Evolutionary conservation across 1,139 yeast genomes (phyloP).

Genomic region (Candida sp.): DNA sequence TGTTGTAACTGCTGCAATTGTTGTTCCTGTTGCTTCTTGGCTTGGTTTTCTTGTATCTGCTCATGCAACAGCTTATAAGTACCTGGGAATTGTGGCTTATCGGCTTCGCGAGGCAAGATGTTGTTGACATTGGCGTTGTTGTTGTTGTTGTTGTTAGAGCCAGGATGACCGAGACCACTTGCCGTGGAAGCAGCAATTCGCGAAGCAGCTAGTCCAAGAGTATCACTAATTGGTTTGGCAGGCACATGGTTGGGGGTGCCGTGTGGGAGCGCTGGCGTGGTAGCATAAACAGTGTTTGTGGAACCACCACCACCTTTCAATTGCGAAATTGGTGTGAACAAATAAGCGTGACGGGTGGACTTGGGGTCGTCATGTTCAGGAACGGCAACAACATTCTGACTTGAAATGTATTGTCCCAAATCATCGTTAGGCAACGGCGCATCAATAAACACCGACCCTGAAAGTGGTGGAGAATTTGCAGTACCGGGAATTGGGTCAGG

Average conservation of each 20-base stretch:
- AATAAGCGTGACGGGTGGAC: conserved; percentile 43
- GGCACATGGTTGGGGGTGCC: conserved; percentile 18
- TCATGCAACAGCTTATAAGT: conserved; percentile 19
- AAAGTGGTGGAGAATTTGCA: conserved; percentile 80
- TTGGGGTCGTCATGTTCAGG: conserved; percentile 62
- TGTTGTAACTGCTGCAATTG: conserved; percentile 19
- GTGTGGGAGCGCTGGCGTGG: conserved; percentile 19
- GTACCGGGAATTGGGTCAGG: conserved; percentile 87
- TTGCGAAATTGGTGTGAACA: conserved; percentile 53
- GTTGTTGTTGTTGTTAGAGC: conserved; percentile 1
- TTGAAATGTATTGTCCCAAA: conserved; percentile 68
- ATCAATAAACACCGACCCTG: conserved; percentile 87
- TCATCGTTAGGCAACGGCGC: conserved; percentile 80
- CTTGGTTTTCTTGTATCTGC: conserved; percentile 19
- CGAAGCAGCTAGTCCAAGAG: conserved; percentile 5
- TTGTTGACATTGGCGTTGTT: conserved; percentile 2
- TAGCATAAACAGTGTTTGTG: conserved; percentile 28
- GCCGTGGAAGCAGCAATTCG: conserved; percentile 9
- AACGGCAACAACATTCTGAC: conserved; percentile 54
- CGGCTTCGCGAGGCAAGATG: conserved; percentile 7
- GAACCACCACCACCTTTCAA: conserved; percentile 42
- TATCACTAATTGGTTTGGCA: conserved; percentile 9
- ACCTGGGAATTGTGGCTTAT: conserved; percentile 19
- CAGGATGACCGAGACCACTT: conserved; percentile 5
- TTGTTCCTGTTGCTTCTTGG: conserved; percentile 24